A percentile compares a stretch with the other conserved stretches of the same genome.
phyloP scores from a whole-genome alignment of 139 green algal genomes.

The Chlorella vulgaris region DNA sequence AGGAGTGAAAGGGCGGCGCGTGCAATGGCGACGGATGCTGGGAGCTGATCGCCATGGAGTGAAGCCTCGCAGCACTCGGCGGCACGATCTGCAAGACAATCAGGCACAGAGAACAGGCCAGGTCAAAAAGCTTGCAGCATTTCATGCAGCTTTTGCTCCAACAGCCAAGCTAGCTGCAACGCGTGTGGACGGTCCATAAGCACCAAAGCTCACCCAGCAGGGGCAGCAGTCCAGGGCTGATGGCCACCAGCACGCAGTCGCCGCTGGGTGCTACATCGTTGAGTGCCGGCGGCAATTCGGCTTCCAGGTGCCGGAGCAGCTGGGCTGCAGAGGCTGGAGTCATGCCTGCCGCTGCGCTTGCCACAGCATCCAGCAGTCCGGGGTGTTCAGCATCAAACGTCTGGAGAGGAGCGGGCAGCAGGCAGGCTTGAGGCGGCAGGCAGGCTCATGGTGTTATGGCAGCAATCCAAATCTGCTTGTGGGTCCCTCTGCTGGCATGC shows the following conservation, averaged over 20 bases:
- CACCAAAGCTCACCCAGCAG: conserved; percentile 27
- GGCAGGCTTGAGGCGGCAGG: too few relatives aligned
- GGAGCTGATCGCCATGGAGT: neutral
- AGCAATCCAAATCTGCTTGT: too few relatives aligned
- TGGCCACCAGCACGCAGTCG: conserved; percentile 19
- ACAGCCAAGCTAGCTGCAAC: neutral
- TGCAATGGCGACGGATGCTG: neutral
- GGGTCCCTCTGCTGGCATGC: too few relatives aligned
- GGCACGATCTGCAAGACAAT: neutral
- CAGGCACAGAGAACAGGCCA: neutral
- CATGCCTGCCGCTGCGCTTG: neutral
- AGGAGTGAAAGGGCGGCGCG: neutral
- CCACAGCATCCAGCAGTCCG: conserved; percentile 14
- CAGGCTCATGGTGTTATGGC: too few relatives aligned
- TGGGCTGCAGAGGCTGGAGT: neutral
- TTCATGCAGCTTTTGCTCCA: neutral
- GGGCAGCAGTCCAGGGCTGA: neutral
- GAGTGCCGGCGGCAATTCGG: conserved; percentile 16
- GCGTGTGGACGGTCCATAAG: too few relatives aligned
- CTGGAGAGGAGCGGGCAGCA: neutral
- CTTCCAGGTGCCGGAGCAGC: conserved; percentile 1
- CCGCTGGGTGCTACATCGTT: neutral
- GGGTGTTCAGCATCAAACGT: conserved; percentile 6
- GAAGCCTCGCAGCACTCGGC: conserved; percentile 3
- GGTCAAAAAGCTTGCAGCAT: neutral